Conservation (phyloP, 2,329 filamentous ascomycete genomes). For the Diaporthe capsici region DNA sequence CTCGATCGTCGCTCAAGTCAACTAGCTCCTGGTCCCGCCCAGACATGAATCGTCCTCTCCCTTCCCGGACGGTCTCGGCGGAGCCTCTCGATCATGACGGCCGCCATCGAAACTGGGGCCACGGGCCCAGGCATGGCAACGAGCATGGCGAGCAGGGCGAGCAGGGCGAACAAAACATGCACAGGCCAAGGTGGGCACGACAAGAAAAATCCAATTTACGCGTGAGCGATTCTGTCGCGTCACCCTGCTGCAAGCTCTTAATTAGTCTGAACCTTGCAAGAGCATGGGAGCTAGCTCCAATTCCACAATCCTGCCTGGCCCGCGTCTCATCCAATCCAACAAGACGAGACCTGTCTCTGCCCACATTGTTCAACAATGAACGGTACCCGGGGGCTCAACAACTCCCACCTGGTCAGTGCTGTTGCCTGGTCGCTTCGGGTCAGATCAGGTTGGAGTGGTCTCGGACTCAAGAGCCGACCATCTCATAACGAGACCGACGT, state of each 20-base stretch:
- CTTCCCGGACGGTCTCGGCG: constrained; percentile 15
- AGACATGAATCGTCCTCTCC: constrained; percentile 22
- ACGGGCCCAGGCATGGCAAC: not conserved
- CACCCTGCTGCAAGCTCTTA: constrained; percentile 33
- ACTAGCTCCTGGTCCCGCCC: constrained; percentile 28
- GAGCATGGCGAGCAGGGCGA: not conserved
- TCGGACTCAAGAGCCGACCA: constrained; percentile 27
- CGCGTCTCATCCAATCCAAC: constrained; percentile 29
- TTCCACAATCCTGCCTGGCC: constrained; percentile 32
- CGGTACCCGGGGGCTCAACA: constrained; percentile 20
- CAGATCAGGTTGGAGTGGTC: constrained; percentile 22
- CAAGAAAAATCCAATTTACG: constrained; percentile 35
- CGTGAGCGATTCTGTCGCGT: constrained; percentile 27
- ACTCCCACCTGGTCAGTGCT: constrained; percentile 11
- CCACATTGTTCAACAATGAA: constrained; percentile 32
- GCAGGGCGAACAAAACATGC: constrained; percentile 5
- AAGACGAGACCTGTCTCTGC: constrained; percentile 30
- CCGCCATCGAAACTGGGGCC: constrained; percentile 22
- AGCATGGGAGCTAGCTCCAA: constrained; percentile 26
- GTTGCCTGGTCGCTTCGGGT: constrained; percentile 24
- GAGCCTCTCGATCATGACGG: constrained; percentile 20
- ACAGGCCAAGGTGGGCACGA: constrained; percentile 14
- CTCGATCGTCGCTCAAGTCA: constrained; percentile 26
- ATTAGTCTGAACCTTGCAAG: constrained; percentile 31
- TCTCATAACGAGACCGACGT: constrained; percentile 18